Conservation (phyloP, 768 basidiomycete genomes). For the Amanita molliuscula region DNA sequence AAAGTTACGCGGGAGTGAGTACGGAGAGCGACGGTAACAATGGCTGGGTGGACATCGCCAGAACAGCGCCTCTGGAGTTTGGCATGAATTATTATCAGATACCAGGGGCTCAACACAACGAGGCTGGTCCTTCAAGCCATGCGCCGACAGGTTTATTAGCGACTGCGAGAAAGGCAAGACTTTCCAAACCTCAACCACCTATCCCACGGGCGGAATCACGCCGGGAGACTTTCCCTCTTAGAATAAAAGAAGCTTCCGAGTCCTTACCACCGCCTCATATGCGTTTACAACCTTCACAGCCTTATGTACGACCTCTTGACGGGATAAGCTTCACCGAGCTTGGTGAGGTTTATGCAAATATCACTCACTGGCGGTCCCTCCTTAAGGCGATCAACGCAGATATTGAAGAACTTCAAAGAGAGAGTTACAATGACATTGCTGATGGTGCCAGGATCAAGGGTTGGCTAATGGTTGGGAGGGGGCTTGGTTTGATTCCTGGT, state of each 20-base stretch:
- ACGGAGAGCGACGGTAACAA: slow-evolving; percentile 22
- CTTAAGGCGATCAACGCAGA: slow-evolving; percentile 67
- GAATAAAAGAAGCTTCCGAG: slow-evolving; percentile 22
- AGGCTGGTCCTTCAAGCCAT: neutral
- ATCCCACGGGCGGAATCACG: slow-evolving; percentile 18
- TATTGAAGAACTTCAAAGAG: slow-evolving; percentile 58
- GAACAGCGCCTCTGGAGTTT: slow-evolving; percentile 30
- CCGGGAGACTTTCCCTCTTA: slow-evolving; percentile 60
- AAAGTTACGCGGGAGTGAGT: slow-evolving; percentile 4
- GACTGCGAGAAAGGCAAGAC: slow-evolving; percentile 20
- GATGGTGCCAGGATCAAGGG: slow-evolving; percentile 62
- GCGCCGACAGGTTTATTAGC: neutral
- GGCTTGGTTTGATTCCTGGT: slow-evolving; percentile 51
- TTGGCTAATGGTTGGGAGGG: slow-evolving; percentile 69
- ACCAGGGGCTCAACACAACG: neutral
- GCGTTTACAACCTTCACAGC: slow-evolving; percentile 55
- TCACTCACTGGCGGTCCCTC: slow-evolving; percentile 57
- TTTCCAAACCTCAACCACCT: slow-evolving; percentile 21
- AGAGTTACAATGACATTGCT: slow-evolving; percentile 63
- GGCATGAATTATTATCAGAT: slow-evolving; percentile 17
- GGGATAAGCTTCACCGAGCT: slow-evolving; percentile 60
- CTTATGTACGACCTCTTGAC: slow-evolving; percentile 68
- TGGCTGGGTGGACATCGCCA: slow-evolving; percentile 53
- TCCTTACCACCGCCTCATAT: slow-evolving; percentile 53
- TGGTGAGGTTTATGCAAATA: slow-evolving; percentile 55